Evolutionary conservation across 345 rosid species (phyloP).

Genomic region (Brassica napus): Da-Ae NC_063445.1:54961501-54962000

Average conservation of each 20-base stretch:
- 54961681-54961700: not conserved
- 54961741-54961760: slow-evolving; percentile 36
- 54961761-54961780: slow-evolving; percentile 10
- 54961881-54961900: slow-evolving; percentile 5
- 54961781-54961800: not conserved
- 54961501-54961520: slow-evolving; percentile 30
- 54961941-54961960: not conserved
- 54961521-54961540: not conserved
- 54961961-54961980: no score
- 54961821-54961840: slow-evolving; percentile 11
- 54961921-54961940: not conserved
- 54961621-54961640: not conserved
- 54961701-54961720: slow-evolving; percentile 33
- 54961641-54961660: not conserved
- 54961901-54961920: not conserved
- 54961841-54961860: slow-evolving; percentile 4
- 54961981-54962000: not conserved
- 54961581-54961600: not conserved
- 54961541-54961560: not conserved
- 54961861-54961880: not conserved
- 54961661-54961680: not conserved
- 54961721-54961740: slow-evolving; percentile 27
- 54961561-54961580: not conserved
- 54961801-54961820: not conserved
- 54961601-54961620: not conserved